Base-by-base conservation (phyloP, 1,284 basidiomycete species). In the Fomitopsis schrenkii region DNA sequence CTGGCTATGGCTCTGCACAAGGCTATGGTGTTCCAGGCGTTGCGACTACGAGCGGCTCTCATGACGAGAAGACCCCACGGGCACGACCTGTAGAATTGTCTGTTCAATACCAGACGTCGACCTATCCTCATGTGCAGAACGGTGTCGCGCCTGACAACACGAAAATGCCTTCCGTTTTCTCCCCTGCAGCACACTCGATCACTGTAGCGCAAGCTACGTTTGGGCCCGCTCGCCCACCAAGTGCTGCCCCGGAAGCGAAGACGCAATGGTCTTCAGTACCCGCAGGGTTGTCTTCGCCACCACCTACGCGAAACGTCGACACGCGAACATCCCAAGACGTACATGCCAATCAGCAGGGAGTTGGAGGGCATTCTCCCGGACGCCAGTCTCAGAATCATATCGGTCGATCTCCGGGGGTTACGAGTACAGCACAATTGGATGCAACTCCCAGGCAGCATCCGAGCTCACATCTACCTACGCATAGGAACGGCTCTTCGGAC, bases 401-500 rank as follows among this genome's bases (percentile, higher is more conserved):
- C 22, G 61, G 67, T 36, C 66, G 67, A 41, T 68, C 68, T 15
- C 68, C 68, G 1, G 66, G 46, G 7, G 59, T 62, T 17, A 53
- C 61, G n/a, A 64, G 56, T 48, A 58, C 57, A 7, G 60, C 64
- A 2, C 62, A 54, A 8, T 61, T 62, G 5, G 65, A 64, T 28
- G 57, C 62, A 8, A 74, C 72, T 7, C 72, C 72, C 19, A 71
- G 67, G 50, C 71, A 72, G 22, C 69, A 70, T 22, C 63, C 72
- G 0, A 69, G 70, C 14, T 59, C 58, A 4, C 69, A 71, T n/a
- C 57, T 74, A 50, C 67, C 68, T 22, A 59, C 67, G 28, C 68
- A 70, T 40, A 71, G 71, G 44, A 73, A 73, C 54, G 71, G 71
- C 12, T 74, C 72, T 15, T 71, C 66, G 55, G 72, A 74, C 42